These are phyloP conservation scores for Boletellus ananiceps DNA, from an alignment of 768 basidiomycete species.

Conservation along the genomic window DNA sequence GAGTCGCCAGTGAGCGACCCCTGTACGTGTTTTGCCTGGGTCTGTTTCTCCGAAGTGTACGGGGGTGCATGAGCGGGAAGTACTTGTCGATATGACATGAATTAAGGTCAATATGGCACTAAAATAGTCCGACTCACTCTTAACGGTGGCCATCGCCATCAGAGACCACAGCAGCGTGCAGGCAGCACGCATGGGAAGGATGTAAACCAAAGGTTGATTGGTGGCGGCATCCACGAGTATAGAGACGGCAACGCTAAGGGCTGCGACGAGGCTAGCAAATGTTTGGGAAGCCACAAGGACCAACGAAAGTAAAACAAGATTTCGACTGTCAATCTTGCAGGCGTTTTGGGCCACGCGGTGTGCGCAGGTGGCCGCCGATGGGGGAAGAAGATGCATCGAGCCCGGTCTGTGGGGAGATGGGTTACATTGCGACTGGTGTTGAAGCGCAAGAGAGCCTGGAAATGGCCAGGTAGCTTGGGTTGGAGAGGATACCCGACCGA, in stretches of 20 bases:
- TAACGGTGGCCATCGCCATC: constrained; percentile 13
- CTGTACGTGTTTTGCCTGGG: background rate
- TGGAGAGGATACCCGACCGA: constrained; percentile 26
- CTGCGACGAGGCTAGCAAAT: constrained; percentile 22
- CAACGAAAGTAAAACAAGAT: constrained; percentile 4
- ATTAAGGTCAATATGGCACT: background rate
- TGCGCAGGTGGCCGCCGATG: constrained; percentile 1
- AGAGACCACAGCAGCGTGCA: constrained; percentile 26
- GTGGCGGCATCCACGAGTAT: constrained; percentile 3
- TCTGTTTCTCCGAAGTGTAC: constrained; percentile 9
- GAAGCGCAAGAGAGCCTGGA: constrained; percentile 26
- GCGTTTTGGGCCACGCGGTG: background rate
- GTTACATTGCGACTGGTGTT: background rate
- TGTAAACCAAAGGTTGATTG: background rate
- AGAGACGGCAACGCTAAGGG: constrained; percentile 15
- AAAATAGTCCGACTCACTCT: constrained; percentile 17
- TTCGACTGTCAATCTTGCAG: background rate
- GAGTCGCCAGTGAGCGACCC: background rate
- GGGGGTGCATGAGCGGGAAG: constrained; percentile 12
- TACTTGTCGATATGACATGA: constrained; percentile 12
- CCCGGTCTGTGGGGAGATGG: background rate
- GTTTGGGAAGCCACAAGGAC: constrained; percentile 18
- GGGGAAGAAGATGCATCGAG: constrained; percentile 2
- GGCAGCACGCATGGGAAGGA: constrained; percentile 18
- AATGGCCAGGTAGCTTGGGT: constrained; percentile 32